Evolutionary conservation across 768 basidiomycete genomes (phyloP).

Genomic region (Rhodotorula sphaerocarpa): DNA sequence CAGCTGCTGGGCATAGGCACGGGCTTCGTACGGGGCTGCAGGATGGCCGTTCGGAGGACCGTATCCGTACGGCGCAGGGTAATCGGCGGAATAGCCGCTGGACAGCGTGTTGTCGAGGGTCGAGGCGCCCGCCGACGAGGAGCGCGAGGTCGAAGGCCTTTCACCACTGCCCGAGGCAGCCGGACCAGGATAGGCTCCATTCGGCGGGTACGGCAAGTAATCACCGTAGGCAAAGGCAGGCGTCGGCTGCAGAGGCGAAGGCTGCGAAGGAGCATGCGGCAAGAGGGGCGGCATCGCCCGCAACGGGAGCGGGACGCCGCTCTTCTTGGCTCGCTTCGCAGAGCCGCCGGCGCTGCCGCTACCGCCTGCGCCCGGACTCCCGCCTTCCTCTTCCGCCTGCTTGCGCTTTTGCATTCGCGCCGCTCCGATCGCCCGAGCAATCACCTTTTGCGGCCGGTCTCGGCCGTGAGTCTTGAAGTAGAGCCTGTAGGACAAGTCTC

Average conservation of each 20-base stretch:
- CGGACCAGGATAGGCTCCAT: background rate
- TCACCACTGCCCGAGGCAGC: background rate
- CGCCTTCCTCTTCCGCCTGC: background rate
- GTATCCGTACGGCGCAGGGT: constrained; percentile 13
- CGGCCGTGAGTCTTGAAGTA: constrained; percentile 32
- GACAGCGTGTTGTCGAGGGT: constrained; percentile 8
- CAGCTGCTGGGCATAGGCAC: background rate
- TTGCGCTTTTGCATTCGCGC: constrained; percentile 28
- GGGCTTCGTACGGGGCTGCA: background rate
- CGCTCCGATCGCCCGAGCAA: constrained; percentile 26
- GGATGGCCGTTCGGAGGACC: background rate
- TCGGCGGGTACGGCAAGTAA: no score
- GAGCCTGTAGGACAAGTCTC: no score
- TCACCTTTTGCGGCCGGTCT: constrained; percentile 25
- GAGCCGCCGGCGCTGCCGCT: no score
- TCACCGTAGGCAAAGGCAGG: constrained; percentile 12
- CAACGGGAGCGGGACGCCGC: constrained; percentile 4
- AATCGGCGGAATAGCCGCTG: constrained; percentile 1
- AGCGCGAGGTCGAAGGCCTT: background rate
- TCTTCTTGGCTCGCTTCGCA: constrained; percentile 4
- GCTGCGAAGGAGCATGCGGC: background rate
- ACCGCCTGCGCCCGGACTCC: background rate
- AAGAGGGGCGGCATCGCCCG: background rate
- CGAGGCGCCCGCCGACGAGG: constrained; percentile 1
- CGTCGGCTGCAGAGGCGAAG: constrained; percentile 4